Base-by-base conservation (phyloP, 2,329 filamentous ascomycete genomes). In the Didymella exigua region DNA sequence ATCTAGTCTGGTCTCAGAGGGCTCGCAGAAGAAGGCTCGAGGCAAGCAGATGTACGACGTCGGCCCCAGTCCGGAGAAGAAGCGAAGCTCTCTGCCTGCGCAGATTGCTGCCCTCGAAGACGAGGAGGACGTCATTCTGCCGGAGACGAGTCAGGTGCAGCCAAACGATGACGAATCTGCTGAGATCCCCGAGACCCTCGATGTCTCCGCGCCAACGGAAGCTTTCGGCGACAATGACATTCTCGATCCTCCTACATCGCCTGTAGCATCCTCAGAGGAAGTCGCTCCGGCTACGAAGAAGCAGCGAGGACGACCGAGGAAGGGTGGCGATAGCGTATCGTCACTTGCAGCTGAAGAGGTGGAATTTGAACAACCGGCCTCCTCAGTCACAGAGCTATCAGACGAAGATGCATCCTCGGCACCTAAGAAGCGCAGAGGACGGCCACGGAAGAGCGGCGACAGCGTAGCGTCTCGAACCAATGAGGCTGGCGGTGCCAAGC, bases 11-110 rank as follows among this genome's bases (percentile, higher is more conserved):
- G 27, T 53, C 4, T 11, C 41, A 4, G 41, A 37, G 6, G 24
- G n/a, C 2, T 9, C 13, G 9, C 45, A 33, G 16, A 47, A 30
- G 24, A 55, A 43, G 9, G 24, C 23, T 18, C 46, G 52, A 14
- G 47, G 46, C 14, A 24, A 9, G 33, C 48, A 29, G 21, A 26
- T 34, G 40, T 55, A 59, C 2, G 47, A 54, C 14, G 1, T 44
- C 1, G 41, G 54, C 3, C 47, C 23, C 1, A 47, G 58, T 19
- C 49, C 43, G 2, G 19, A 52, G 49, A 53, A 45, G 42, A 46
- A 34, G 29, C 14, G 29, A 16, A 19, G 19, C 8, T 50, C 52
- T 11, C 6, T 55, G 36, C 46, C 52, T 31, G 24, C 41, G 4
- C 41, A 37, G 18, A 6, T 31, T 3, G 41, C 29, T 11, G 34